Evolutionary conservation across 2,329 filamentous ascomycete species (phyloP), one percentile per base, ranked within the genome.

Genomic region (Aspergillus ustus): DNA sequence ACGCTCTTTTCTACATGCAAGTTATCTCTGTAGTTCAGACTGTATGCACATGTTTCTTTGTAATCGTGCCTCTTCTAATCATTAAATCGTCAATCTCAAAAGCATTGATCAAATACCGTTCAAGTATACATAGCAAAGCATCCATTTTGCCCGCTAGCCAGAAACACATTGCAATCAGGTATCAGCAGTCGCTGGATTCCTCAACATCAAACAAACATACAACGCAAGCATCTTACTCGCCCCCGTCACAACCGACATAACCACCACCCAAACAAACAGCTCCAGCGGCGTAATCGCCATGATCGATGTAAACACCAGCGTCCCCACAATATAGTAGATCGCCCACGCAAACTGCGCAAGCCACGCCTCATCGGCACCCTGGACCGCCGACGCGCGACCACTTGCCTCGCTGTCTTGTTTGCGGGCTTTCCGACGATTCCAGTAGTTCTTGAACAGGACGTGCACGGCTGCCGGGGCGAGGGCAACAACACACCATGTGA

Each of bases 261-360:
- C 17, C 20, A 40, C 31, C 6, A 52, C 50, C 50, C 50, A 52
- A 15, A 52, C 50, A 52, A 52, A 52, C 17, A 52, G n/a, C 50
- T 52, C 50, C 29, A 52, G 15, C 50, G 50, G 50, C 8, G 50
- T 52, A 15, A 52, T 29, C 8, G 50, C 50, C 50, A 52, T 52
- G 2, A 52, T 52, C n/a, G 50, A 52, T 1, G 50, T 40, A 52
- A n/a, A 52, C 50, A 52, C 50, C 50, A 52, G 6, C 29, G 50
- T 34, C 29, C 50, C 29, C 37, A 52, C 40, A 13, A 40, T 52
- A 37, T 52, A 52, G 31, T 52, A 52, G 22, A 52, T 19, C 13
- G 29, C 50, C 50, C 50, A 52, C 15, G 29, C 25, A 37, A 40
- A 52, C 50, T 52, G 50, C 50, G 37, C 50, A 3, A n/a, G 31